Conservation (phyloP, 345 rosid genomes). For the Angophora floribunda region DNA sequence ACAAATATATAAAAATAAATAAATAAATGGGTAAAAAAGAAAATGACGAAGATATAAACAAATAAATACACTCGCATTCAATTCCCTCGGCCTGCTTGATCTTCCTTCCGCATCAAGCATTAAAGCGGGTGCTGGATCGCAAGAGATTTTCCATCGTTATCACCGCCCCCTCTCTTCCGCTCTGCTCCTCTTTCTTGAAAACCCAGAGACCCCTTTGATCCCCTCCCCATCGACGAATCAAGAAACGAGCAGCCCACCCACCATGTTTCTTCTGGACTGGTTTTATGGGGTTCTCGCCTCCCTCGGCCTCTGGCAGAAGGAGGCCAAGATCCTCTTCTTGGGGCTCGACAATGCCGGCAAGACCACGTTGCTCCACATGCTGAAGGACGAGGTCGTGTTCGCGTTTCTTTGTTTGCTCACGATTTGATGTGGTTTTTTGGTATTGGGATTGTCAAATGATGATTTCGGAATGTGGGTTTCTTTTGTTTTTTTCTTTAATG, state of each 20-base stretch:
- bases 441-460: background rate
- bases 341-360: constrained; percentile 97
- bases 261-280: constrained; percentile 83
- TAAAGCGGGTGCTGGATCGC: background rate
- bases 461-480: background rate
- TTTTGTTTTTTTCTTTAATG: background rate
- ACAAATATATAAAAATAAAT: background rate
- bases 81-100: background rate
- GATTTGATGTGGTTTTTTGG: background rate
- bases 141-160: background rate
- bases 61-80: background rate
- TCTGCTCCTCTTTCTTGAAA: background rate
- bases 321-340: constrained; percentile 84
- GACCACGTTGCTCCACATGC: constrained; percentile 89
- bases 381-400: constrained; percentile 4
- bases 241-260: background rate
- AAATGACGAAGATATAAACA: background rate
- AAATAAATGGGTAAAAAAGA: background rate
- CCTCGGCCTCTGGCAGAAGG: constrained; percentile 84
- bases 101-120: background rate
- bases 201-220: background rate
- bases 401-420: background rate
- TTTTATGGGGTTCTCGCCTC: constrained; percentile 80
- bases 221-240: background rate
- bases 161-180: background rate